Evolutionary conservation across 2,329 filamentous ascomycete species (phyloP), one percentile per base, ranked within the genome.

Genomic region (Pseudogymnoascus sp.): DNA sequence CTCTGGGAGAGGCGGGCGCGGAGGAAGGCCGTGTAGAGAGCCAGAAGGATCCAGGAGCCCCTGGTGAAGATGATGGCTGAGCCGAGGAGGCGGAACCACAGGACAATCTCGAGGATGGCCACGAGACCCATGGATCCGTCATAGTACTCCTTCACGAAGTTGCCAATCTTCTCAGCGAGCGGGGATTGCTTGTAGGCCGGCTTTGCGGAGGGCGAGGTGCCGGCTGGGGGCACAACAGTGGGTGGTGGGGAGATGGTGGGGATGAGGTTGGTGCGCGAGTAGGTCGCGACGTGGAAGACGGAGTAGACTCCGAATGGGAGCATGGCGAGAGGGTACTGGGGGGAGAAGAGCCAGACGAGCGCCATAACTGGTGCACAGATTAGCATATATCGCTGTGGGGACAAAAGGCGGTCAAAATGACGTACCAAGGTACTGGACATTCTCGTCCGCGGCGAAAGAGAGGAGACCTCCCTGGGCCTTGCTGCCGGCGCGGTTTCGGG

Each of bases 131-230:
- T 99, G 76, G 91, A 96, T 64, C 85, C 79, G 74, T 99, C 94
- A 74, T 99, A 99, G 84, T 97, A 97, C 74, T 92, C 86, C 86
- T 97, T 97, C 75, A 99, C 92, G 71, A 99, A 99, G 70, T 82
- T 83, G 68, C 92, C 92, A 74, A 99, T 96, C 68, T 81, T 84
- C 65, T 97, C 92, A 60, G 89, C 87, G 61, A 92, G 76, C 74
- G 80, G 83, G 68, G 76, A 77, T 33, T 75, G 74, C 65, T 69
- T 70, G 63, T 72, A 74, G 64, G 82, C 81, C 35, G 79, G 78
- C 77, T 85, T 88, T 63, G 81, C 79, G 65, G 76, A 79, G 63
- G 82, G 79, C 65, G 78, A 81, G 60, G 81, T 77, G 59, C 81
- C 79, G 41, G 82, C 79, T 38, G 83, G 75, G 12, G 83, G 73